Base-by-base conservation (phyloP, 805 yeast genomes). In the Tetrapisispora pingtungensis region DNA sequence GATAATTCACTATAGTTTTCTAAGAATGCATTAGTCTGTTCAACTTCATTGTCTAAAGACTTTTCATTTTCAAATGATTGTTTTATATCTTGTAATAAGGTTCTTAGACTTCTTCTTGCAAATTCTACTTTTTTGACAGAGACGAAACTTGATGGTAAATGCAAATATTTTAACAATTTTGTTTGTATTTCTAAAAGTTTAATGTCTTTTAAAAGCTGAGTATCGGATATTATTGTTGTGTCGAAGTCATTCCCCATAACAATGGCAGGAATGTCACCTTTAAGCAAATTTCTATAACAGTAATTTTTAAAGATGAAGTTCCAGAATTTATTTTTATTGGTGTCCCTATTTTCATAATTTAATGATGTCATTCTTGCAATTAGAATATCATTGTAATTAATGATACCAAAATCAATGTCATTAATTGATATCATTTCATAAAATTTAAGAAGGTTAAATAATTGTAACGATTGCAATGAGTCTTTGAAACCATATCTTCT, bases 381-480 rank as follows among this genome's bases (percentile, higher is more conserved):
- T 40, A 56, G 57, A 18, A 59, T 49, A 43, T 59, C 64, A 47
- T 58, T 62, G 43, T 59, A 60, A 24, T 48, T 52, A 44, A 55
- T 58, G 34, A 51, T 43, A 10, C 43, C 31, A 28, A 53, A 48
- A 24, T 46, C 44, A 12, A 47, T 33, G 8, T 40, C 35, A 15
- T 46, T 48, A 7, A 27, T 18, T 4, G 50, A 20, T 19, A 48
- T 42, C 14, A 48, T 35, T 38, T 52, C 49, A 36, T 51, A 57
- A 36, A 48, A 56, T 45, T 58, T 58, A 45, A 47, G 42, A 19
- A 58, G 43, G 5, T 60, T 50, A 24, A 53, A 41, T 28, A 56
- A 59, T 33, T 46, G 49, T 19, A 58, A 36, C n/a, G 49, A 49
- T 28, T 52, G 56, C 2, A 53, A 36, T 7, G 57, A 46, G 20